These are phyloP conservation scores for Gentiana macrophylla DNA, from an alignment of 257 asterid species.

Conservation along the genomic window DNA sequence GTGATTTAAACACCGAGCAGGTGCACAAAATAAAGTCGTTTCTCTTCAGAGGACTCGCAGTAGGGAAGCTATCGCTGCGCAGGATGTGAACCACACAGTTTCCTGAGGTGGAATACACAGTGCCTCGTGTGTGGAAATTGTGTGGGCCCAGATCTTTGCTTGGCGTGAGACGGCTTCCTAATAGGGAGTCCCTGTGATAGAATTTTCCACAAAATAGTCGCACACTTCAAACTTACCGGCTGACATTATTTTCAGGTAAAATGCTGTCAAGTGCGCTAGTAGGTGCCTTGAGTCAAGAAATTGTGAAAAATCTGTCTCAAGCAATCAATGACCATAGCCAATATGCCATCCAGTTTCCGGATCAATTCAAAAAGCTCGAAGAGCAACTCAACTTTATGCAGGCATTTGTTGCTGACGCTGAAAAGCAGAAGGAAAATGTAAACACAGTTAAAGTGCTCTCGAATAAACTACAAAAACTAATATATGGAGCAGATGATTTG, in stretches of 20 bases:
- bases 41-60: too few species aligned
- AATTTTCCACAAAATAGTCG: too few species aligned
- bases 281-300: slow-evolving; percentile 1
- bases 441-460: slow-evolving; percentile 10
- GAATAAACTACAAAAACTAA: slow-evolving; percentile 9
- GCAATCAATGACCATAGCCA: slow-evolving; percentile 3
- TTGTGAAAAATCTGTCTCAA: not conserved
- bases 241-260: not conserved
- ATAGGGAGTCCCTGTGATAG: too few species aligned
- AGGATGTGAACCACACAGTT: too few species aligned
- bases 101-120: too few species aligned
- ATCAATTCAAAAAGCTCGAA: slow-evolving; percentile 11
- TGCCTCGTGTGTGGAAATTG: too few species aligned
- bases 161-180: too few species aligned
- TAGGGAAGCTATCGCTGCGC: too few species aligned
- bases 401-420: slow-evolving; percentile 12
- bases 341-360: slow-evolving; percentile 15
- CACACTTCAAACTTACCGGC: too few species aligned
- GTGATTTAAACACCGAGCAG: too few species aligned
- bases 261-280: slow-evolving; percentile 1
- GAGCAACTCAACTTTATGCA: slow-evolving; percentile 17
- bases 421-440: slow-evolving; percentile 6
- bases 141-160: too few species aligned
- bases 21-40: too few species aligned
- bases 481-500: slow-evolving; percentile 21